A percentile compares a stretch with the other conserved stretches of the same genome.
These are phyloP conservation scores for Beauveria asiatica DNA, from an alignment of 2,329 filamentous ascomycete species.

Conservation along the genomic window DNA sequence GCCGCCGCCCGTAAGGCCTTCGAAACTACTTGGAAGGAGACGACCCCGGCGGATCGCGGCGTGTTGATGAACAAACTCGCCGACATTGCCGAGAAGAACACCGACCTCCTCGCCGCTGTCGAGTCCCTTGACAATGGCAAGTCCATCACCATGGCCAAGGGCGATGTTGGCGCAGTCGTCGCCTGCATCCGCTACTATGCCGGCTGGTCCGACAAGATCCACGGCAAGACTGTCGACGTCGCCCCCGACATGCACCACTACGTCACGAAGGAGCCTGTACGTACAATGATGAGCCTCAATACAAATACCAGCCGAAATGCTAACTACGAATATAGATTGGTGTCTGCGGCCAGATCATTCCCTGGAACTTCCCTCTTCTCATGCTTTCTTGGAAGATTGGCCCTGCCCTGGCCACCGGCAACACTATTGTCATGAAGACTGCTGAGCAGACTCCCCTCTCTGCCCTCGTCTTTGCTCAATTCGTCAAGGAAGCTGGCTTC, in stretches of 20 bases:
- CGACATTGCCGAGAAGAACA: constrained; percentile 70
- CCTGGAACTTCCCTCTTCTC: constrained; percentile 73
- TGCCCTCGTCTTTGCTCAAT: constrained; percentile 50
- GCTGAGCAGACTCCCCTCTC: constrained; percentile 66
- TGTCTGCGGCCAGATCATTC: constrained; percentile 74
- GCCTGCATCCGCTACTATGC: constrained; percentile 66
- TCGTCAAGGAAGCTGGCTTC: constrained; percentile 67
- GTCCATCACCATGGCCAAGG: constrained; percentile 66
- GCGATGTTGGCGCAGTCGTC: constrained; percentile 60
- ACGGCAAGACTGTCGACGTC: constrained; percentile 79
- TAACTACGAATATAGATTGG: constrained; percentile 33
- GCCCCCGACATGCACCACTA: constrained; percentile 74
- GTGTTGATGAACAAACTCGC: constrained; percentile 66
- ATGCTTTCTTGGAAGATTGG: constrained; percentile 74
- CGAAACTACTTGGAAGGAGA: constrained; percentile 60
- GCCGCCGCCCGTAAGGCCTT: constrained; percentile 79
- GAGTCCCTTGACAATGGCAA: constrained; percentile 88
- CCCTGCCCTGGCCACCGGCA: constrained; percentile 60
- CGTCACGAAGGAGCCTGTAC: constrained; percentile 63
- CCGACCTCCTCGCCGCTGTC: constrained; percentile 66
- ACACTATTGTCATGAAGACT: constrained; percentile 61
- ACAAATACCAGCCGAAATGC: constrained; percentile 40
- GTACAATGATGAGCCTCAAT: constrained; percentile 16
- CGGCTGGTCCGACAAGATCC: constrained; percentile 87
- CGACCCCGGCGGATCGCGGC: constrained; percentile 63